These are phyloP conservation scores for Fusarium phyllophilum DNA, from an alignment of 2,329 filamentous ascomycete species.

Conservation along the genomic window DNA sequence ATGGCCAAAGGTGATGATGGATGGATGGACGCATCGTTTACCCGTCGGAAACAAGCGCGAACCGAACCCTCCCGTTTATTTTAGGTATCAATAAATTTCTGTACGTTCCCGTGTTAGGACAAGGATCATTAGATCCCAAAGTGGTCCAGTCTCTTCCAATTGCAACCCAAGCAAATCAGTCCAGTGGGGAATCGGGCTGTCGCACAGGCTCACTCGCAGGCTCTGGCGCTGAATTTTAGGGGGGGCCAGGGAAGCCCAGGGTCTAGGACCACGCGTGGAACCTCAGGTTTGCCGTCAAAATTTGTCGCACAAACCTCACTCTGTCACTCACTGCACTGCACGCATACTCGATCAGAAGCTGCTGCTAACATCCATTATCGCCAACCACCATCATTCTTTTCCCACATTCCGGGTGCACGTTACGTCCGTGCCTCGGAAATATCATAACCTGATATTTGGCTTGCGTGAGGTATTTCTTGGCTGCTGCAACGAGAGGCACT, in stretches of 20 bases:
- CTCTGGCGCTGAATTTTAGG: neutral
- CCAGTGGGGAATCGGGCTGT: neutral
- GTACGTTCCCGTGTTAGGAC: neutral
- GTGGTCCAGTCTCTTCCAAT: neutral
- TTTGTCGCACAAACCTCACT: constrained; percentile 22
- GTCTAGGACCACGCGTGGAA: neutral
- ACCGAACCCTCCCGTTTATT: neutral
- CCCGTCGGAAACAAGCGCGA: neutral
- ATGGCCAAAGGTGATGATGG: neutral
- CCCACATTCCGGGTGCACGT: neutral
- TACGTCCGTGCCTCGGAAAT: neutral
- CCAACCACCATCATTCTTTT: constrained; percentile 1
- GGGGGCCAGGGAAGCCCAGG: neutral
- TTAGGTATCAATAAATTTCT: neutral
- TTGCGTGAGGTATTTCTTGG: constrained; percentile 3
- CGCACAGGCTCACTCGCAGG: neutral
- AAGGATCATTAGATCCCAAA: neutral
- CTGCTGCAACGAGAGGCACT: neutral
- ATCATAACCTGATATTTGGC: neutral
- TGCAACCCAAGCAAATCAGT: neutral
- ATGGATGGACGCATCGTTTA: neutral
- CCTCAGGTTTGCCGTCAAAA: constrained; percentile 2
- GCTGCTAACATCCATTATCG: neutral
- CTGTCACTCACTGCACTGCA: neutral
- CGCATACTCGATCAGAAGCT: neutral